Percentiles rank a stretch among this genome's conserved stretches.
Evolutionary conservation across 768 basidiomycete species (phyloP).

Genomic region (Clavaria fumosa): DNA sequence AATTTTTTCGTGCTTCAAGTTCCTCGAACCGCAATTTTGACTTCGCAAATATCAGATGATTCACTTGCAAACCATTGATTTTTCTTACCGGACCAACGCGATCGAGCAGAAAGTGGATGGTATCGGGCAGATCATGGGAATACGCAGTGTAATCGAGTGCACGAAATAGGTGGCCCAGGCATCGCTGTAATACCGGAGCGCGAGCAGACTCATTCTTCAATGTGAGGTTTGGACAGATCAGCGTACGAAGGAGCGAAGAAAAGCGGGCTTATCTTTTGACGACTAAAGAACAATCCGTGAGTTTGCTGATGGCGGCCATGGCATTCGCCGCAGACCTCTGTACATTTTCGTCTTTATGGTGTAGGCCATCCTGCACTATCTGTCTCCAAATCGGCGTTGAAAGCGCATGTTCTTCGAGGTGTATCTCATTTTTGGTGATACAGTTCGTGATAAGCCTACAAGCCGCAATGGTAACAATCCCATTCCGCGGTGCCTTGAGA

Average conservation of each 20-base stretch:
- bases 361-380: conserved; percentile 57
- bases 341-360: conserved; percentile 43
- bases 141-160: conserved; percentile 45
- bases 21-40: conserved; percentile 13
- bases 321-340: conserved; percentile 69
- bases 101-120: conserved; percentile 41
- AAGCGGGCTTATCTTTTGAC: conserved; percentile 58
- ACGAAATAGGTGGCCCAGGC: conserved; percentile 56
- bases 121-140: conserved; percentile 37
- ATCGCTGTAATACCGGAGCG: conserved; percentile 47
- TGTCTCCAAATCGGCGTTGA: conserved; percentile 47
- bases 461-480: conserved; percentile 53
- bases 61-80: too few species aligned
- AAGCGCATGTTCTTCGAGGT: conserved; percentile 23
- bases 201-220: conserved; percentile 50
- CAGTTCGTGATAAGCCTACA: conserved; percentile 56
- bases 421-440: conserved; percentile 41
- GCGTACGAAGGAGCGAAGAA: conserved; percentile 7
- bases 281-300: conserved; percentile 46
- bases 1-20: conserved; percentile 27
- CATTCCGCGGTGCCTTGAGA: conserved; percentile 51
- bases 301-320: conserved; percentile 50
- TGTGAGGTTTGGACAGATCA: conserved; percentile 21
- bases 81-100: conserved; percentile 39
- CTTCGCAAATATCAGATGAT: conserved; percentile 2